Evolutionary conservation across 202 grass and related monocot species (phyloP).

Genomic region (Panicum virgatum): DNA sequence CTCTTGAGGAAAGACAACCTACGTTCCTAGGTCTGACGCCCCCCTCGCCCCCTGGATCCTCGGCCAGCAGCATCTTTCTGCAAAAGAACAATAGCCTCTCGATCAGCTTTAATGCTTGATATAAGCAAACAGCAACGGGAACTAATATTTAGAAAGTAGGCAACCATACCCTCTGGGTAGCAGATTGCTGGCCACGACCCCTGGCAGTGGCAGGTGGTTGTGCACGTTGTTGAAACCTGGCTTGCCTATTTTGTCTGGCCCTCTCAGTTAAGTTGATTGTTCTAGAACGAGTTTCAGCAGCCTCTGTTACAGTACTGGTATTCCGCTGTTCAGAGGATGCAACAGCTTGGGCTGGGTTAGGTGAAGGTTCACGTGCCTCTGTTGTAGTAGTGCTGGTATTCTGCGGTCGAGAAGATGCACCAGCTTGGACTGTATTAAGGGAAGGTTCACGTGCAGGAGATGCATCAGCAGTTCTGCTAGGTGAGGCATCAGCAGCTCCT

Average conservation of each 20-base stretch:
- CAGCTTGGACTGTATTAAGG: background rate
- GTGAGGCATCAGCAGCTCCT: constrained; percentile 49
- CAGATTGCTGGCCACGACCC: constrained; percentile 49
- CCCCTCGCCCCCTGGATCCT: constrained; percentile 49
- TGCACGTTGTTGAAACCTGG: constrained; percentile 26
- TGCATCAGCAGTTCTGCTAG: constrained; percentile 40
- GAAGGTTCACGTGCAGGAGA: constrained; percentile 58
- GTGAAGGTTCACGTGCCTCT: background rate
- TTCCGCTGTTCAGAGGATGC: constrained; percentile 37
- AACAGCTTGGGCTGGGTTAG: background rate
- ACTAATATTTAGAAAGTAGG: background rate
- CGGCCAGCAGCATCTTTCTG: constrained; percentile 45
- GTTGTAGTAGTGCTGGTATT: background rate
- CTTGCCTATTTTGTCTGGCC: constrained; percentile 56
- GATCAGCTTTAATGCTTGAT: background rate
- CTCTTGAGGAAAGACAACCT: background rate
- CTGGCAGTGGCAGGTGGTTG: constrained; percentile 31
- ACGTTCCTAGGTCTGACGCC: constrained; percentile 41
- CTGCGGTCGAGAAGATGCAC: background rate
- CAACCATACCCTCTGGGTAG: constrained; percentile 33
- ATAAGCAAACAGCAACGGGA: background rate
- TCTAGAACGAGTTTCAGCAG: constrained; percentile 41
- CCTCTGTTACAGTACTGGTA: constrained; percentile 26
- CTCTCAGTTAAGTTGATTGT: constrained; percentile 60
- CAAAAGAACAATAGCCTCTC: background rate